Evolutionary conservation across 306 rosid species (phyloP).

Genomic region (Ormosia semicastrata): DNA sequence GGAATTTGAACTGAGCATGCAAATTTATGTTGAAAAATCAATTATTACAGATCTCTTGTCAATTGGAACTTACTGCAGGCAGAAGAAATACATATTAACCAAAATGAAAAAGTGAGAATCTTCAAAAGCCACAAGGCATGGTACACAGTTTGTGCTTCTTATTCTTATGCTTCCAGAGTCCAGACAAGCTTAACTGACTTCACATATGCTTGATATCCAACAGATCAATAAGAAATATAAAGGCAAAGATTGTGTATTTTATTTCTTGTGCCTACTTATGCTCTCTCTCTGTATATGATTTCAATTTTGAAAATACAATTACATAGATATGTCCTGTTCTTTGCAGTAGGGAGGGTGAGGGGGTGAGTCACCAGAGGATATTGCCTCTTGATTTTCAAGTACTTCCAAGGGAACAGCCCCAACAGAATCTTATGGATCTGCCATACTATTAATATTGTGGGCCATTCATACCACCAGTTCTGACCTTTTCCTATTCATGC

Average conservation of each 20-base stretch:
- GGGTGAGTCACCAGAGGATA: not conserved
- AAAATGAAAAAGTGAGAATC: not conserved
- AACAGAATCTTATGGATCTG: constrained; percentile 63
- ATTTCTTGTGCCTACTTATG: constrained; percentile 2
- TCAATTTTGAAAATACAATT: constrained; percentile 25
- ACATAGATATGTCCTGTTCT: constrained; percentile 38
- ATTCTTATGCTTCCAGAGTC: constrained; percentile 37
- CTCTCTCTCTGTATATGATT: not conserved
- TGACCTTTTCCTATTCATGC: constrained; percentile 36
- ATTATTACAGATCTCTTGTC: not conserved
- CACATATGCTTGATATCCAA: constrained; percentile 36
- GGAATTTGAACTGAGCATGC: not conserved
- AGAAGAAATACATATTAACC: not conserved
- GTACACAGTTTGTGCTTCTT: constrained; percentile 39
- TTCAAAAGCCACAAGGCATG: constrained; percentile 38
- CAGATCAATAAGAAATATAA: constrained; percentile 5
- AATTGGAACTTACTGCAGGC: not conserved
- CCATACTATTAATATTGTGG: constrained; percentile 52
- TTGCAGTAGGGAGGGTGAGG: not conserved
- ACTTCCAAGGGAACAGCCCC: constrained; percentile 68
- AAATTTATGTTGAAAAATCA: not conserved
- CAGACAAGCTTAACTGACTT: constrained; percentile 51
- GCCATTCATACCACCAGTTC: constrained; percentile 34
- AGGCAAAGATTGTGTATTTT: constrained; percentile 23
- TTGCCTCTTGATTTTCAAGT: constrained; percentile 29